Evolutionary conservation across 352 stramenopile species (phyloP).

Genomic region (Pythium sukuiense): DNA sequence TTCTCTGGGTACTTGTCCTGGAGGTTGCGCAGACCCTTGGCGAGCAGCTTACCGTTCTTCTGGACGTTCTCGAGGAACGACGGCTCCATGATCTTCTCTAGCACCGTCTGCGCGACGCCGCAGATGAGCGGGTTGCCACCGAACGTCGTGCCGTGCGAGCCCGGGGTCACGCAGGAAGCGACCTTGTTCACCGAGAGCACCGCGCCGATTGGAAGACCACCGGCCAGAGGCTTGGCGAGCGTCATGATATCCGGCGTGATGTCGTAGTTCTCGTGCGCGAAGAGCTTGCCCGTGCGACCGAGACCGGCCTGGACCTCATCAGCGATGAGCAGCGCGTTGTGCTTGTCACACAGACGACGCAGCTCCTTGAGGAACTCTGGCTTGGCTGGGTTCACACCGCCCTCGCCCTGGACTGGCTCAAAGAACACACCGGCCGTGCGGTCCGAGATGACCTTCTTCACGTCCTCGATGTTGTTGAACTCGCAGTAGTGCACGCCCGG

Average conservation of each 20-base stretch:
- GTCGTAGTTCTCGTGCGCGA: slow-evolving; percentile 93
- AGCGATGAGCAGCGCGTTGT: slow-evolving; percentile 95
- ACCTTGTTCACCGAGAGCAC: slow-evolving; percentile 93
- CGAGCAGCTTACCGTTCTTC: slow-evolving; percentile 64
- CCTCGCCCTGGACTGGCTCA: slow-evolving; percentile 91
- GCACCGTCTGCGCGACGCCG: slow-evolving; percentile 83
- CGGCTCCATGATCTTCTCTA: slow-evolving; percentile 71
- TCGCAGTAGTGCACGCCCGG: slow-evolving; percentile 71
- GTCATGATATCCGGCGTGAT: slow-evolving; percentile 96
- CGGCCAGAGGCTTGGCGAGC: slow-evolving; percentile 96
- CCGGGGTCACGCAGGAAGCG: slow-evolving; percentile 87
- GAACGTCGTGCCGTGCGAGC: slow-evolving; percentile 96
- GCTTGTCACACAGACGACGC: slow-evolving; percentile 92
- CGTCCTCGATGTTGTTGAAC: slow-evolving; percentile 84
- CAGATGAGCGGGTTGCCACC: slow-evolving; percentile 96
- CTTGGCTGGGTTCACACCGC: slow-evolving; percentile 92
- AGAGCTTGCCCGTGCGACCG: slow-evolving; percentile 94
- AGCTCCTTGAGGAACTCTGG: slow-evolving; percentile 90
- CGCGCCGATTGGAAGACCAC: slow-evolving; percentile 95
- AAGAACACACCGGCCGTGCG: slow-evolving; percentile 79
- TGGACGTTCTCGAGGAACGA: slow-evolving; percentile 73
- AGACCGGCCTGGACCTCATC: slow-evolving; percentile 99
- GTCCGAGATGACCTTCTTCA: slow-evolving; percentile 72
- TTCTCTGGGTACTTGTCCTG: slow-evolving; percentile 76
- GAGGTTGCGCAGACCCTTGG: slow-evolving; percentile 52